These are phyloP conservation scores for Cornus florida DNA, from an alignment of 148 eudicot species.

Conservation along the genomic window DNA sequence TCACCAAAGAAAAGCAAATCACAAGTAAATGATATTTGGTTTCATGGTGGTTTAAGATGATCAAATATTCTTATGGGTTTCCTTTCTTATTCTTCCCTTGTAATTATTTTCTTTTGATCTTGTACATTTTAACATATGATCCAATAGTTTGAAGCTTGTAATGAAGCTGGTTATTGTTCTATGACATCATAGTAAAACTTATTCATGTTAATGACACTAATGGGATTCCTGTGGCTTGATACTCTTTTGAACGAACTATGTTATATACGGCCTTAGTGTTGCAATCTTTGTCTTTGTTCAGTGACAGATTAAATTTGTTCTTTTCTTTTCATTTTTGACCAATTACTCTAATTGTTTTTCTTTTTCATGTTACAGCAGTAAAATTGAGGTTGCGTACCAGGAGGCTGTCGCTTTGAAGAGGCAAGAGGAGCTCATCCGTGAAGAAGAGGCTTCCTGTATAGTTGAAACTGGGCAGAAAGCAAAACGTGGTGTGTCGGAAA, in stretches of 20 bases:
- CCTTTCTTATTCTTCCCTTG: too few species aligned
- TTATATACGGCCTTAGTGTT: not conserved
- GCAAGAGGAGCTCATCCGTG: conserved; percentile 99
- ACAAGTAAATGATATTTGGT: too few species aligned
- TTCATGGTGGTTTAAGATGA: too few species aligned
- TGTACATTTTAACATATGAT: too few species aligned
- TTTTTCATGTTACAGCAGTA: conserved; percentile 53
- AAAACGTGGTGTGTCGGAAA: conserved; percentile 67
- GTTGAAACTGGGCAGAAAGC: conserved; percentile 88
- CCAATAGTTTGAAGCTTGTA: too few species aligned
- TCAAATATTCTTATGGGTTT: too few species aligned
- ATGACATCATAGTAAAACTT: not conserved
- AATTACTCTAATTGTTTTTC: not conserved
- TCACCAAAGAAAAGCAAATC: too few species aligned
- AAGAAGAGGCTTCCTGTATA: conserved; percentile 87
- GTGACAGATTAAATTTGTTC: not conserved
- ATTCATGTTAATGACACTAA: not conserved
- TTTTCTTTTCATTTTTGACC: not conserved
- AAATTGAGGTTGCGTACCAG: conserved; percentile 92
- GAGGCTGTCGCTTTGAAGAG: conserved; percentile 95
- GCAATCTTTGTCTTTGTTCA: not conserved
- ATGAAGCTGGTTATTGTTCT: not conserved
- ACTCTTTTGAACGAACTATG: not conserved
- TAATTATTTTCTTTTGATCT: too few species aligned
- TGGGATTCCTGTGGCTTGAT: not conserved